A percentile compares a stretch with the other conserved stretches of the same genome.
phyloP scores from a whole-genome alignment of 169 alveolate species.

The Plasmodium sp. region DNA sequence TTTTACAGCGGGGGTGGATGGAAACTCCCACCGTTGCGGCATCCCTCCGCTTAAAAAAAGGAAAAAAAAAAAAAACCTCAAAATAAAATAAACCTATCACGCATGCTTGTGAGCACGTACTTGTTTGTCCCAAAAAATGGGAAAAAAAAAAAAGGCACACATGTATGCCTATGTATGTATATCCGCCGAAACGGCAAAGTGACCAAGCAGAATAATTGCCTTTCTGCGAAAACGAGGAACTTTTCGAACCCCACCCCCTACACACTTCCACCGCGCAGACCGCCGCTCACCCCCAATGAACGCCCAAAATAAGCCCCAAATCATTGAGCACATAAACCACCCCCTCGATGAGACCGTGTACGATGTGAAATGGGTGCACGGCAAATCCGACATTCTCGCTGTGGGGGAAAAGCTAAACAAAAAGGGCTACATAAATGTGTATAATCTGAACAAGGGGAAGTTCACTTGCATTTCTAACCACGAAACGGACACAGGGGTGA shows the following conservation, averaged over 20 bases:
- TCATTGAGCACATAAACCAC: slow-evolving; percentile 89
- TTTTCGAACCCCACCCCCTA: background rate
- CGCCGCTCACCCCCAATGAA: slow-evolving; percentile 77
- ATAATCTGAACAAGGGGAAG: slow-evolving; percentile 85
- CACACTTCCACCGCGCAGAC: background rate
- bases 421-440: slow-evolving; percentile 89
- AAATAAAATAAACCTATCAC: background rate
- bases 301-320: slow-evolving; percentile 91
- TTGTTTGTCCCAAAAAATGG: background rate
- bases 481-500: slow-evolving; percentile 83
- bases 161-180: background rate
- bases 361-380: slow-evolving; percentile 91
- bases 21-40: background rate
- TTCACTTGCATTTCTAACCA: slow-evolving; percentile 79
- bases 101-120: background rate
- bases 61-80: background rate
- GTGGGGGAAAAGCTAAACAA: slow-evolving; percentile 90
- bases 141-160: background rate
- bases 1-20: background rate
- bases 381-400: slow-evolving; percentile 86
- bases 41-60: background rate
- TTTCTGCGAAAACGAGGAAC: background rate
- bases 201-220: background rate
- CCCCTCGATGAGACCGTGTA: slow-evolving; percentile 88
- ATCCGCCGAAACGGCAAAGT: background rate